Evolutionary conservation across 1,284 basidiomycete genomes (phyloP), one percentile per base, ranked within the genome.

Genomic region (Limonomyces culmigenus): DNA sequence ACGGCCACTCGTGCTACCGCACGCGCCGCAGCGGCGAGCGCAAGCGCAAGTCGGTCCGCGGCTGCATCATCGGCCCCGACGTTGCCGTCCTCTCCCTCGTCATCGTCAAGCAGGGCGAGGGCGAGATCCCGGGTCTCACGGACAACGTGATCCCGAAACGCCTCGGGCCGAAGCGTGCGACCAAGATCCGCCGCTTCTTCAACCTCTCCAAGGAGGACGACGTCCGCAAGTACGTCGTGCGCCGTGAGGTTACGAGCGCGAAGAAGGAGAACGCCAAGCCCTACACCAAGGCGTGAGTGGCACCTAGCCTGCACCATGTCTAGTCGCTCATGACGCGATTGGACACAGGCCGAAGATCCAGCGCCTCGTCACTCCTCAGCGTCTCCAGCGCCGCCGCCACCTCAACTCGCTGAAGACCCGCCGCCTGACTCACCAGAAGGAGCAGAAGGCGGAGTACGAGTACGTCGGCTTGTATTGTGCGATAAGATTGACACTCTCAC

Each of bases 1-100:
- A 91, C 58, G 91, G 91, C 43, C 89, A 96, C 75, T 95, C 91
- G 27, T 97, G 93, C 76, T 97, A 89, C 75, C 88, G 93, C 51
- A 60, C 70, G 48, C 88, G 92, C 56, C 86, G 92, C 56, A 65
- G 69, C 39, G 93, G 93, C 57, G 91, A 98, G 69, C 87, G 93
- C 65, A 91, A 86, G 70, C 85, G 93, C 72, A 97, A 97, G 69
- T 95, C 89, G 49, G 88, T 98, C 46, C 86, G 92, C 44, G 93
- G 93, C 38, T 96, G 91, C 74, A 97, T 93, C 59, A 87, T 97
- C 56, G 89, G 83, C 49, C 70, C 88, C 52, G 93, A 98, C 60
- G 96, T 97, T 49, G 84, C 89, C 45, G 93, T 95, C 45, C 78
- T 97, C 49, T 84, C 88, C 43, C 66, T 93, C 48, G 81, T 93